Base-by-base conservation (phyloP, 2,329 filamentous ascomycete genomes). In the Fusarium sp. region DNA sequence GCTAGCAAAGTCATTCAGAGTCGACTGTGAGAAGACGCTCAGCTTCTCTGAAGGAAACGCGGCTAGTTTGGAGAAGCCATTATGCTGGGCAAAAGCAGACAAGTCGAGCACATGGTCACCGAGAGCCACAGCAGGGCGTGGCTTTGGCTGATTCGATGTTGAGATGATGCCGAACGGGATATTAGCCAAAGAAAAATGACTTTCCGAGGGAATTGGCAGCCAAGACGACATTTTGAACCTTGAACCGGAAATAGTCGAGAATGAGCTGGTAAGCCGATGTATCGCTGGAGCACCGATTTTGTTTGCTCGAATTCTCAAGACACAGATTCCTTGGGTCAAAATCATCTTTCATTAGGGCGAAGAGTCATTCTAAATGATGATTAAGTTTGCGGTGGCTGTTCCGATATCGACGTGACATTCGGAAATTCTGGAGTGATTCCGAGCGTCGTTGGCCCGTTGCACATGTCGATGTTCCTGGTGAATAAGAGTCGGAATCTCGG, bases 161-260 rank as follows among this genome's bases (percentile, higher is more conserved):
- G 86, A 88, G 68, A 95, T 90, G 76, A 94, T 87, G 61, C 91
- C 91, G 67, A 94, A 94, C 1, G 91, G 91, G 49, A 95, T 88
- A 72, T 94, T 94, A 63, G 88, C 85, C 49, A 94, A 78, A 8
- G 90, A 68, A 49, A 68, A 68, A 27, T 57, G 54, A 14, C 54
- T 57, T 3, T 57, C 57, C 0, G 45, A 9, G 3, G 45, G 33
- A 3, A 57, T 53, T 9, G 59, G 14, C 1, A 62, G 11, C 59
- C 59, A 62, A 21, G 59, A 62, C 3, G 59, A 14, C 59, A 62
- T 62, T 19, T 36, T 59, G 43, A 9, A 6, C 8, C 3, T 6
- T 2, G 5, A 17, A 19, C 19, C 19, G 19, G 15, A 25, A 11
- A 19, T 17, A 1, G 9, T 37, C 6, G 46, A 31, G 14, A 17